phyloP scores from a whole-genome alignment of 805 yeast species.

The Kodamaea restingae region DNA sequence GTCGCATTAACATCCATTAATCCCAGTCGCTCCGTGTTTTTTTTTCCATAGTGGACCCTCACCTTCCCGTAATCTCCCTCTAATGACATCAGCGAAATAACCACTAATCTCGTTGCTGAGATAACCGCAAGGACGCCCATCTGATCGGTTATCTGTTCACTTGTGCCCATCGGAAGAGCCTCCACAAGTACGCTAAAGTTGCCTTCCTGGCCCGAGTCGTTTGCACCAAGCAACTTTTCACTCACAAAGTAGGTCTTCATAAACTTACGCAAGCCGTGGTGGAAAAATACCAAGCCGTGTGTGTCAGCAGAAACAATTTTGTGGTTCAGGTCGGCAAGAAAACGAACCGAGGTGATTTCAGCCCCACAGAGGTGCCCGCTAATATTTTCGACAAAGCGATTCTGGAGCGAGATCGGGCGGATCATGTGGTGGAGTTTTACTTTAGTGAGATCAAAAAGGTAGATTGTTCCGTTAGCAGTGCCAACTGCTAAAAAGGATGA shows the following conservation, averaged over 20 bases:
- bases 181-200: conserved; percentile 29
- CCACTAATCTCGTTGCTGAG: conserved; percentile 45
- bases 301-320: conserved; percentile 31
- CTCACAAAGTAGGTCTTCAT: conserved; percentile 47
- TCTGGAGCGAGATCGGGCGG: conserved; percentile 21
- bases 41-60: conserved; percentile 4
- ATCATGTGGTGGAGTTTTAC: conserved; percentile 19
- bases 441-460: conserved; percentile 62
- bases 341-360: conserved; percentile 23
- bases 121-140: conserved; percentile 60
- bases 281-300: conserved; percentile 51
- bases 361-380: conserved; percentile 28
- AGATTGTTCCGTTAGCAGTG: conserved; percentile 57
- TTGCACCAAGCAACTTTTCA: conserved; percentile 49
- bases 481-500: conserved; percentile 70
- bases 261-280: conserved; percentile 58
- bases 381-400: conserved; percentile 19
- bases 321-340: conserved; percentile 25
- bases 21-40: too few relatives aligned
- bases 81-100: conserved; percentile 52
- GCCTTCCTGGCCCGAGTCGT: conserved; percentile 18
- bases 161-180: conserved; percentile 59
- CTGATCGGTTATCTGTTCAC: conserved; percentile 50
- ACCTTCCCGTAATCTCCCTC: conserved; percentile 19
- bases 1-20: too few relatives aligned